These are phyloP conservation scores for Chrysoporthe austroafricana DNA, from an alignment of 2,329 filamentous ascomycete genomes.

Conservation along the genomic window DNA sequence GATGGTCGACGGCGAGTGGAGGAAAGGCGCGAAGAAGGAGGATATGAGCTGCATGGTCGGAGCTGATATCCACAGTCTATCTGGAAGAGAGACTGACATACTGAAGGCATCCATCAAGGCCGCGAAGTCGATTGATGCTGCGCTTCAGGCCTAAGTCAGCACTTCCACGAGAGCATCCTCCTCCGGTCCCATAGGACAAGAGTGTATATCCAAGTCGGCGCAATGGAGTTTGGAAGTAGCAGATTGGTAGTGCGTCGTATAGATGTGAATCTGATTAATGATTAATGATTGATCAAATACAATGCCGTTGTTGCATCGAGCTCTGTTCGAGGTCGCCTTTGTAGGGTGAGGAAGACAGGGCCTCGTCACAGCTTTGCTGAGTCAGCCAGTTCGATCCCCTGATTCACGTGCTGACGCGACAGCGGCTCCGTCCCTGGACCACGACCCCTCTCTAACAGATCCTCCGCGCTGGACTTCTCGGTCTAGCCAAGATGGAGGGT, in stretches of 20 bases:
- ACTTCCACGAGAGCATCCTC: not conserved
- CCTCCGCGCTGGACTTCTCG: not conserved
- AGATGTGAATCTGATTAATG: no score
- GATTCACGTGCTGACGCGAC: constrained; percentile 9
- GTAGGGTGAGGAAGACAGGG: not conserved
- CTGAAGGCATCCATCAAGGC: constrained; percentile 29
- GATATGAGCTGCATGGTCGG: constrained; percentile 45
- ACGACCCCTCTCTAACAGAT: not conserved
- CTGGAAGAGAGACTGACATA: constrained; percentile 14
- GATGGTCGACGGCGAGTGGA: constrained; percentile 46
- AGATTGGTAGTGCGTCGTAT: not conserved
- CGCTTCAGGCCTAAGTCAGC: constrained; percentile 3
- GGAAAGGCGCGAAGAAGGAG: constrained; percentile 39
- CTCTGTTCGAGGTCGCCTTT: not conserved
- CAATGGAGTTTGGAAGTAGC: not conserved
- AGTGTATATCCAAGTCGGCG: not conserved
- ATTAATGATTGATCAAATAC: not conserved
- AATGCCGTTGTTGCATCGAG: not conserved
- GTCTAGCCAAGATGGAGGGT: constrained; percentile 4
- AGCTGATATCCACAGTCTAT: constrained; percentile 15
- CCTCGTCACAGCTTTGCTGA: not conserved
- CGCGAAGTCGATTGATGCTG: constrained; percentile 30
- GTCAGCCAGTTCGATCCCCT: not conserved
- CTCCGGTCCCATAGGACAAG: not conserved
- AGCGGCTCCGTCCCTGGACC: not conserved